Conservation (phyloP, 2,329 filamentous ascomycete genomes). For the Nemania bipapillata region DNA sequence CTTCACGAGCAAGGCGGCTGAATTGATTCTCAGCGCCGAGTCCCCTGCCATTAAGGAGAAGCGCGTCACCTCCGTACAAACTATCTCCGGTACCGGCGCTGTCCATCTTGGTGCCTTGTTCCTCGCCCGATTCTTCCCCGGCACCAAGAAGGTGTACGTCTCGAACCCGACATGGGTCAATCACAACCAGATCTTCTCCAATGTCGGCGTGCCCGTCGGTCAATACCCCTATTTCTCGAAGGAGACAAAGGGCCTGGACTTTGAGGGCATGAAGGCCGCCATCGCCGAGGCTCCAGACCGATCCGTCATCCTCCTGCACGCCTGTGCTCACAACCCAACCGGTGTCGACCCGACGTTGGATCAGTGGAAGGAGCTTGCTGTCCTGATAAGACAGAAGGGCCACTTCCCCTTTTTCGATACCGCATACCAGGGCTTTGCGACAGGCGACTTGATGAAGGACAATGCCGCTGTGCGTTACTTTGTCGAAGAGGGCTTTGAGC, state of each 20-base stretch:
- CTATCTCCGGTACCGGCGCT: slow-evolving; percentile 96
- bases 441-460: slow-evolving; percentile 84
- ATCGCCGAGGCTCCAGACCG: slow-evolving; percentile 77
- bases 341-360: slow-evolving; percentile 93
- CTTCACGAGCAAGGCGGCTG: slow-evolving; percentile 90
- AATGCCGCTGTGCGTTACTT: slow-evolving; percentile 96
- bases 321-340: slow-evolving; percentile 97
- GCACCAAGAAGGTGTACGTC: slow-evolving; percentile 82
- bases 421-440: slow-evolving; percentile 97
- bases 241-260: slow-evolving; percentile 88
- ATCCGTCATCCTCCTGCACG: slow-evolving; percentile 90
- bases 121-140: slow-evolving; percentile 88
- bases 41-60: slow-evolving; percentile 87
- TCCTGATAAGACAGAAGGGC: slow-evolving; percentile 76
- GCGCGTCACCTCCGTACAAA: slow-evolving; percentile 84
- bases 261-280: slow-evolving; percentile 82
- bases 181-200: slow-evolving; percentile 97
- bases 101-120: slow-evolving; percentile 94
- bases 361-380: slow-evolving; percentile 92
- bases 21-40: slow-evolving; percentile 82
- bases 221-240: slow-evolving; percentile 95
- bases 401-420: slow-evolving; percentile 99
- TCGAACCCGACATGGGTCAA: slow-evolving; percentile 98
- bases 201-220: slow-evolving; percentile 80
- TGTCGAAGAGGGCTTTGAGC: slow-evolving; percentile 87